A percentile compares a stretch with the other conserved stretches of the same genome.
Evolutionary conservation across 768 basidiomycete species (phyloP).

Genomic region (Boletus vinaceobasis): DNA sequence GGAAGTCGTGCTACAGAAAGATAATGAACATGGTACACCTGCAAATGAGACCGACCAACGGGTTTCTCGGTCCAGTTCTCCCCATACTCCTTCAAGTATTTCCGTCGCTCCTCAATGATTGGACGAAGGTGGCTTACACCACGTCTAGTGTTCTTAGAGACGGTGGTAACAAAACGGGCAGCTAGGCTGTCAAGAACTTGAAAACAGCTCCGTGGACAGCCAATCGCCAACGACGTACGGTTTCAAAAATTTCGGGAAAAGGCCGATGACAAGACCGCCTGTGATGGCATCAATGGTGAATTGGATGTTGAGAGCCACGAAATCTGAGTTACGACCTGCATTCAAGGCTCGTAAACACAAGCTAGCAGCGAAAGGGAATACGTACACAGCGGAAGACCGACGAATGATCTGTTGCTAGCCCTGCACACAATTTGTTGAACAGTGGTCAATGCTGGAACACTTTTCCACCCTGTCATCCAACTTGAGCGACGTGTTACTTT

Average conservation of each 20-base stretch:
- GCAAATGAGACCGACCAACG: slow-evolving; percentile 17
- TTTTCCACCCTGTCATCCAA: no score
- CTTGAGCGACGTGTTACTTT: no score
- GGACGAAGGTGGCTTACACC: slow-evolving; percentile 20
- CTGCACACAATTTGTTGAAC: slow-evolving; percentile 35
- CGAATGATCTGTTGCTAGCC: slow-evolving; percentile 43
- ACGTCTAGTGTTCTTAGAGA: background rate
- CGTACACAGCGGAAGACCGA: slow-evolving; percentile 47
- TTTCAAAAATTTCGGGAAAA: slow-evolving; percentile 33
- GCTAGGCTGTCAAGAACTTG: slow-evolving; percentile 12
- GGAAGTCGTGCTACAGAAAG: slow-evolving; percentile 27
- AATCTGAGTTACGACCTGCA: slow-evolving; percentile 39
- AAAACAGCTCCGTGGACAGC: no score
- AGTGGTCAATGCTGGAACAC: no score
- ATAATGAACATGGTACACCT: background rate
- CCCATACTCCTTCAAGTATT: slow-evolving; percentile 22
- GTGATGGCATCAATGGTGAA: slow-evolving; percentile 28
- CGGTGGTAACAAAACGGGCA: slow-evolving; percentile 9
- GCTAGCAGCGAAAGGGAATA: background rate
- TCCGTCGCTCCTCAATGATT: slow-evolving; percentile 30
- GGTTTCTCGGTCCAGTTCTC: slow-evolving; percentile 30
- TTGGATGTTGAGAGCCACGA: slow-evolving; percentile 25
- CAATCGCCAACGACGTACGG: slow-evolving; percentile 21
- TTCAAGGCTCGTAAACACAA: background rate
- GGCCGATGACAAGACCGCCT: slow-evolving; percentile 15